Evolutionary conservation across 139 green algal genomes (phyloP).

Genomic region (Chlorella vulgaris): DNA sequence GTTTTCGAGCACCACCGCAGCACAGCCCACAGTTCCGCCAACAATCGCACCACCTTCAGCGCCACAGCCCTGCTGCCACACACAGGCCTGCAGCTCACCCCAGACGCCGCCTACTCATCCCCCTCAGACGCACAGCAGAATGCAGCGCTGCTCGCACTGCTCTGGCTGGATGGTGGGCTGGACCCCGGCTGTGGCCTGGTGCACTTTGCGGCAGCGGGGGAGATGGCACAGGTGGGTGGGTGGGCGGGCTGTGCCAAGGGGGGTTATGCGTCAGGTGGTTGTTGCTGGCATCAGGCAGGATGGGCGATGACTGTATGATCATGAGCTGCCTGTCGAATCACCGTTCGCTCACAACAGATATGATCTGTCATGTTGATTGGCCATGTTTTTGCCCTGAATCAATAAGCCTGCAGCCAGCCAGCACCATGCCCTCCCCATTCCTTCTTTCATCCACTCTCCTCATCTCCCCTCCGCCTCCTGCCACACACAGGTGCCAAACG

Average conservation of each 20-base stretch:
- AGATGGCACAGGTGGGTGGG: constrained; percentile 24
- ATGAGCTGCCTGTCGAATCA: not conserved
- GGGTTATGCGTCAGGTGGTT: not conserved
- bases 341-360: not conserved
- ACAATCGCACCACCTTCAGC: constrained; percentile 25
- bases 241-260: not conserved
- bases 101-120: constrained; percentile 4
- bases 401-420: not conserved
- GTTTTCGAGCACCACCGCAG: constrained; percentile 22
- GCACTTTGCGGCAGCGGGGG: constrained; percentile 20
- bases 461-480: not conserved
- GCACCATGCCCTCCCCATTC: not conserved
- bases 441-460: not conserved
- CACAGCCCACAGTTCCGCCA: too few relatives aligned
- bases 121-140: constrained; percentile 19
- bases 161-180: constrained; percentile 28
- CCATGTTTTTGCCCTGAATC: not conserved
- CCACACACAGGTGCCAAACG: constrained; percentile 14
- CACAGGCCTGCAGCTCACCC: constrained; percentile 12
- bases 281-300: not conserved
- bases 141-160: constrained; percentile 7
- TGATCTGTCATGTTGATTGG: not conserved
- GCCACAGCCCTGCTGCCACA: constrained; percentile 30
- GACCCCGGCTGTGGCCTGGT: constrained; percentile 4
- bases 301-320: not conserved